A percentile compares a stretch with the other conserved stretches of the same genome.
Conservation (phyloP, 495 filamentous ascomycete genomes). For the Hypoxylon lienhwacheense region DNA sequence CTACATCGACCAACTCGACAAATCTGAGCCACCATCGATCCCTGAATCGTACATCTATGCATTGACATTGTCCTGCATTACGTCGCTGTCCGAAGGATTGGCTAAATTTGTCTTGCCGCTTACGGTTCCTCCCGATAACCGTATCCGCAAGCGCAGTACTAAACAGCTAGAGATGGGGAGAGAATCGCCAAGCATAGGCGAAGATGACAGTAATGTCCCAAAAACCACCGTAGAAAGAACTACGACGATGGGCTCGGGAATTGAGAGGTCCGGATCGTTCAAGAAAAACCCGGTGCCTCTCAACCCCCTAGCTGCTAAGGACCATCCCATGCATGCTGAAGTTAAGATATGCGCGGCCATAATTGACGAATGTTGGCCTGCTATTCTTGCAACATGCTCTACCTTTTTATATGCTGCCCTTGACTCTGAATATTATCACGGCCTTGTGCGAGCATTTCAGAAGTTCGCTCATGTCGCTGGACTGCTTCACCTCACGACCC, state of each 20-base stretch:
- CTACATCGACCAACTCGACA: constrained; percentile 93
- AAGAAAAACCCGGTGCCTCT: constrained; percentile 68
- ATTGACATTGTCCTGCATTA: constrained; percentile 84
- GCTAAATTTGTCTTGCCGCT: constrained; percentile 91
- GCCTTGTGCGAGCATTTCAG: constrained; percentile 90
- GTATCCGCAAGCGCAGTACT: constrained; percentile 51
- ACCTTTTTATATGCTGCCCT: constrained; percentile 90
- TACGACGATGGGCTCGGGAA: constrained; percentile 38
- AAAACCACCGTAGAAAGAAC: constrained; percentile 43
- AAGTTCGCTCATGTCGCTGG: constrained; percentile 95
- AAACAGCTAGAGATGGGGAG: constrained; percentile 47
- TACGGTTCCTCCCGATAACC: constrained; percentile 68
- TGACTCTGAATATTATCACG: constrained; percentile 93
- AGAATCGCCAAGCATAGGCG: constrained; percentile 45
- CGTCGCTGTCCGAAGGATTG: constrained; percentile 82
- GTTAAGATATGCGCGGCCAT: constrained; percentile 77
- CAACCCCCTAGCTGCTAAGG: constrained; percentile 75
- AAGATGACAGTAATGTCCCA: constrained; percentile 30
- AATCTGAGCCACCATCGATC: constrained; percentile 75
- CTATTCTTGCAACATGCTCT: constrained; percentile 88
- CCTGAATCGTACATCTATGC: constrained; percentile 95
- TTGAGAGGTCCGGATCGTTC: constrained; percentile 52
- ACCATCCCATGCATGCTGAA: constrained; percentile 68
- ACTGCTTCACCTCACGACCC: constrained; percentile 77
- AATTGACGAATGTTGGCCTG: constrained; percentile 92